Conservation (phyloP, 2,329 filamentous ascomycete genomes). For the Corynespora cassiicola region DNA sequence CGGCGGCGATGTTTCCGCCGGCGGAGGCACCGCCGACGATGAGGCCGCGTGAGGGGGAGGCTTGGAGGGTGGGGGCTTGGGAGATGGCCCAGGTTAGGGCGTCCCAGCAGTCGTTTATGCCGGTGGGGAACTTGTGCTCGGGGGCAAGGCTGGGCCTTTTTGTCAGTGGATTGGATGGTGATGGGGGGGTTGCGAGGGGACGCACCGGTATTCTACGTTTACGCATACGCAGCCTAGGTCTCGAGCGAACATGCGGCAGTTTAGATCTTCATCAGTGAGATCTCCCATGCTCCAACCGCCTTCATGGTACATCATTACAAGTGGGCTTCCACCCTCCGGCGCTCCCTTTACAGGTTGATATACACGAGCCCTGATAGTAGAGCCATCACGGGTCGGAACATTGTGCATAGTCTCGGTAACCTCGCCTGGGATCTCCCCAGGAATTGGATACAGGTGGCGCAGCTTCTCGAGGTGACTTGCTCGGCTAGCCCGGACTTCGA, state of each 20-base stretch:
- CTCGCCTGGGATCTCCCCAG: constrained; percentile 34
- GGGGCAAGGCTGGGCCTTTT: constrained; percentile 56
- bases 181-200: not conserved
- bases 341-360: constrained; percentile 31
- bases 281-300: constrained; percentile 55
- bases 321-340: constrained; percentile 27
- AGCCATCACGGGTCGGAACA: constrained; percentile 31
- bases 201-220: constrained; percentile 57
- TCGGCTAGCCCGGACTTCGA: constrained; percentile 23
- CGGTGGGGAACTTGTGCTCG: constrained; percentile 57
- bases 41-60: constrained; percentile 54
- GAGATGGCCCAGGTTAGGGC: constrained; percentile 50
- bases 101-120: constrained; percentile 58
- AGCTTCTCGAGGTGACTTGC: constrained; percentile 34
- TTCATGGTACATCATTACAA: constrained; percentile 49
- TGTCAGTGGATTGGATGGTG: not conserved
- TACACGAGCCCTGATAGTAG: constrained; percentile 29
- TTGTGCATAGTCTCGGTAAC: constrained; percentile 36
- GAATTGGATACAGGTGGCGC: constrained; percentile 37
- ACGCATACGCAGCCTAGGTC: constrained; percentile 52
- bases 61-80: constrained; percentile 38
- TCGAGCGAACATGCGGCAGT: constrained; percentile 48
- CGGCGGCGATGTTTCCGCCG: constrained; percentile 60
- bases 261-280: constrained; percentile 50
- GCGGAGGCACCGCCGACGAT: constrained; percentile 60